A percentile compares a stretch with the other conserved stretches of the same genome.
These are phyloP conservation scores for Fusarium illudens DNA, from an alignment of 2,329 filamentous ascomycete genomes.

Conservation along the genomic window DNA sequence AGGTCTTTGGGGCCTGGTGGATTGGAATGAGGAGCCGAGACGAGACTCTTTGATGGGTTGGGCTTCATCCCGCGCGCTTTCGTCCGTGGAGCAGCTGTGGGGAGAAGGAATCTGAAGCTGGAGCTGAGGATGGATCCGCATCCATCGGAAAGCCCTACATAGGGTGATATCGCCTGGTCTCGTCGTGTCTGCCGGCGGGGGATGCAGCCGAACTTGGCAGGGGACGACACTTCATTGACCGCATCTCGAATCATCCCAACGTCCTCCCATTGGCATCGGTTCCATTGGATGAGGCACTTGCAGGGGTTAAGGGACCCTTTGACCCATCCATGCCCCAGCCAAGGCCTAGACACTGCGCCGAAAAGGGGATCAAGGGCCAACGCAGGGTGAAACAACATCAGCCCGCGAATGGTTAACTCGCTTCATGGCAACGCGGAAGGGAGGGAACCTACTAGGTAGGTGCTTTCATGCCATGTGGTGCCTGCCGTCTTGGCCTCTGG, in stretches of 20 bases:
- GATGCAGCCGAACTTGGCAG: background rate
- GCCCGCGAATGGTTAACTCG: background rate
- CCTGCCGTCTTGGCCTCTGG: background rate
- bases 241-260: background rate
- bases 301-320: background rate
- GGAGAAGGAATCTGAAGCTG: background rate
- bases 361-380: background rate
- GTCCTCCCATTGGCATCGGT: background rate
- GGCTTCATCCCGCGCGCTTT: background rate
- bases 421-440: background rate
- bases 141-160: background rate
- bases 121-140: no score
- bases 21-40: background rate
- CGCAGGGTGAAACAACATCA: background rate
- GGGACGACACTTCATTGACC: background rate
- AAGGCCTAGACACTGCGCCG: background rate
- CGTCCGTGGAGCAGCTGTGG: background rate
- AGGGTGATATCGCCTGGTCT: background rate
- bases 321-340: no score
- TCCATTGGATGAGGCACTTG: background rate
- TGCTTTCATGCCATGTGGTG: constrained; percentile 8
- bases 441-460: background rate
- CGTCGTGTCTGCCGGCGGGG: no score
- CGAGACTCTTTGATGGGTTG: background rate
- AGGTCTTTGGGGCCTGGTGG: no score